phyloP scores from a whole-genome alignment of 768 basidiomycete species.

The Mycena haematopus region DNA sequence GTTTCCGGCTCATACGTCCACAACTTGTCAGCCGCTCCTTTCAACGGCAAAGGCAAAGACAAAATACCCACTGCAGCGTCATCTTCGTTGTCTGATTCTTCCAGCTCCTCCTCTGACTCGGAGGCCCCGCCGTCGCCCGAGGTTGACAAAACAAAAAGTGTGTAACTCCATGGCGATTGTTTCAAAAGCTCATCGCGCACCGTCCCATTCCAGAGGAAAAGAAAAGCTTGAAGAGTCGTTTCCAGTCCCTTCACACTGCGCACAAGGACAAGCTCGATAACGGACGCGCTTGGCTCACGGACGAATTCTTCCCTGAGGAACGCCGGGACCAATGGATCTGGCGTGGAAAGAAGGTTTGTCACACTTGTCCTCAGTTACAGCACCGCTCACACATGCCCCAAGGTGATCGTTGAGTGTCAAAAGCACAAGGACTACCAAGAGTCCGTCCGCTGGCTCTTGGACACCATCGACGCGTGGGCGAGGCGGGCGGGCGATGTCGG shows the following conservation, averaged over 20 bases:
- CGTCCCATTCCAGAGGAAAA: constrained; percentile 32
- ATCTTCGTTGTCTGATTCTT: constrained; percentile 7
- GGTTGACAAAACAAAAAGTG: constrained; percentile 19
- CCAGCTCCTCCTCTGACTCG: constrained; percentile 13
- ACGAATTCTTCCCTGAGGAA: constrained; percentile 79
- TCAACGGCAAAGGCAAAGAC: constrained; percentile 25
- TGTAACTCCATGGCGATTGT: background rate
- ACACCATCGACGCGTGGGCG: constrained; percentile 67
- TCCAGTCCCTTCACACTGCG: constrained; percentile 65
- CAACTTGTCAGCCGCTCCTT: constrained; percentile 42
- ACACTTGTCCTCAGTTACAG: background rate
- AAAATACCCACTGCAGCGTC: constrained; percentile 1
- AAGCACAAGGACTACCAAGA: constrained; percentile 91
- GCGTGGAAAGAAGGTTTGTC: constrained; percentile 83
- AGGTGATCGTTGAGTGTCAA: constrained; percentile 91
- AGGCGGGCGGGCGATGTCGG: constrained; percentile 46
- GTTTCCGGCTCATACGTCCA: constrained; percentile 4
- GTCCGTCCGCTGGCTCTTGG: constrained; percentile 75
- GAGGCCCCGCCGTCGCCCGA: background rate
- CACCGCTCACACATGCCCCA: constrained; percentile 2
- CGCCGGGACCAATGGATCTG: constrained; percentile 93
- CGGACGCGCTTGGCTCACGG: constrained; percentile 54
- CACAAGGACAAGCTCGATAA: constrained; percentile 62
- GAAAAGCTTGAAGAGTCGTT: constrained; percentile 33
- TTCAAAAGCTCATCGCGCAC: background rate